A percentile compares a stretch with the other conserved stretches of the same genome.
Evolutionary conservation across 352 stramenopile species (phyloP).

Genomic region (Phytopythium aichiense): DNA sequence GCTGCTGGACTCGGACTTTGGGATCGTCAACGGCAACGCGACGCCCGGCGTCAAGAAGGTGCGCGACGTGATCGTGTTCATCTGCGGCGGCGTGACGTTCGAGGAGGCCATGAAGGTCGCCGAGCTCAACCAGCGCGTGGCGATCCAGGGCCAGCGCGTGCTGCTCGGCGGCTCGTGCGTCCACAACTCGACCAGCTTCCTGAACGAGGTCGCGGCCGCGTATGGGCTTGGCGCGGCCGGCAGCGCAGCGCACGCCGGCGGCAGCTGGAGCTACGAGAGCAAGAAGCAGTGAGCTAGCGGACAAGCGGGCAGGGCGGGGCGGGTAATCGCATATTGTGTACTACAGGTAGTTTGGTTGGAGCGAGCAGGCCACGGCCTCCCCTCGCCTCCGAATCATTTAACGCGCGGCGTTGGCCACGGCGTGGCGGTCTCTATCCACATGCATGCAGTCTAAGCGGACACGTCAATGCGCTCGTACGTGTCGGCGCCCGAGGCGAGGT

Average conservation of each 20-base stretch:
- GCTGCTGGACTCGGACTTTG: slow-evolving; percentile 74
- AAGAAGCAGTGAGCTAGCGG: slow-evolving; percentile 30
- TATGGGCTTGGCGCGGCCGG: slow-evolving; percentile 35
- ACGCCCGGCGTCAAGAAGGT: slow-evolving; percentile 95
- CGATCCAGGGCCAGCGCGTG: slow-evolving; percentile 81
- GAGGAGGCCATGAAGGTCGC: slow-evolving; percentile 98
- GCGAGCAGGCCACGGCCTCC: not conserved
- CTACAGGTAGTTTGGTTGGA: slow-evolving; percentile 6
- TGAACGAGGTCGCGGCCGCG: slow-evolving; percentile 88
- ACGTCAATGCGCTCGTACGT: slow-evolving; percentile 66
- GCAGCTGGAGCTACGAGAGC: slow-evolving; percentile 52
- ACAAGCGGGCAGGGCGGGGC: not conserved
- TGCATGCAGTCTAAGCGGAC: slow-evolving; percentile 19
- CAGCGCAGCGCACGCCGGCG: not conserved
- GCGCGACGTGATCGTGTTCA: slow-evolving; percentile 97
- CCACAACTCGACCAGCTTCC: slow-evolving; percentile 97
- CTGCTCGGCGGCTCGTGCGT: slow-evolving; percentile 95
- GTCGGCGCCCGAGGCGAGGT: slow-evolving; percentile 37
- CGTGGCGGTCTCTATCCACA: not conserved
- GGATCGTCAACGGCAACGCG: slow-evolving; percentile 97
- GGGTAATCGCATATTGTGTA: slow-evolving; percentile 4
- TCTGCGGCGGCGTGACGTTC: slow-evolving; percentile 97
- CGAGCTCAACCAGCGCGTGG: slow-evolving; percentile 93
- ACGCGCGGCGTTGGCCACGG: not conserved
- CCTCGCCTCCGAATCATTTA: slow-evolving; percentile 6